phyloP scores from a whole-genome alignment of 768 basidiomycete genomes.

The Trametes cingulata region DNA sequence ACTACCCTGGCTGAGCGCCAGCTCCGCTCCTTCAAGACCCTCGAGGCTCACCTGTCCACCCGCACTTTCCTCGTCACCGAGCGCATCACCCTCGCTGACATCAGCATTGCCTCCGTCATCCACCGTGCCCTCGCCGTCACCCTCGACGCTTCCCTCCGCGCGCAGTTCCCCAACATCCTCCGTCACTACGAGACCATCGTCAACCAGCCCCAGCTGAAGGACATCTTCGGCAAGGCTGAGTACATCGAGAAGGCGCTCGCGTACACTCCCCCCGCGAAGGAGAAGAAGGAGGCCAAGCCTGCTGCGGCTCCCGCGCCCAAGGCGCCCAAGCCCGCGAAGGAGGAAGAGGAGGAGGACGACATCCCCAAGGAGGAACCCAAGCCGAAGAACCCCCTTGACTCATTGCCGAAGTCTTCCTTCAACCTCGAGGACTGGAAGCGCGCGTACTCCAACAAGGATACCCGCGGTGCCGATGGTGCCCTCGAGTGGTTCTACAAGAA shows the following conservation, averaged over 20 bases:
- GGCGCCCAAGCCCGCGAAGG: conserved; percentile 57
- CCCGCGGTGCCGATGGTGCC: conserved; percentile 75
- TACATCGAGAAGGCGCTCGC: conserved; percentile 71
- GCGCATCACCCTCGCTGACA: conserved; percentile 92
- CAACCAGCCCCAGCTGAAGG: conserved; percentile 79
- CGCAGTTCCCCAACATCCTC: conserved; percentile 71
- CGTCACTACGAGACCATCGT: conserved; percentile 86
- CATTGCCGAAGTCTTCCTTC: conserved; percentile 82
- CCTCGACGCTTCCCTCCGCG: conserved; percentile 66
- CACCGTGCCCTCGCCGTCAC: conserved; percentile 53
- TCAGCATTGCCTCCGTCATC: conserved; percentile 64
- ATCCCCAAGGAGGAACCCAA: conserved; percentile 80
- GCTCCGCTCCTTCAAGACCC: conserved; percentile 56
- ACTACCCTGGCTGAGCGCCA: conserved; percentile 53
- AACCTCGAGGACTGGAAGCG: conserved; percentile 98
- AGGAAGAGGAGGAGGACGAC: conserved; percentile 69
- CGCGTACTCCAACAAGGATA: conserved; percentile 98
- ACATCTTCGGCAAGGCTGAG: conserved; percentile 57
- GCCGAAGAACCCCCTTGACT: conserved; percentile 91
- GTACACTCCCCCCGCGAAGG: conserved; percentile 76
- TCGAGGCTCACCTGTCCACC: conserved; percentile 72
- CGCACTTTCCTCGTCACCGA: conserved; percentile 93
- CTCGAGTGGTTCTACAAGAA: conserved; percentile 98
- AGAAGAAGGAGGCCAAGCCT: conserved; percentile 50
- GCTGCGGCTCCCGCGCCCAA: conserved; percentile 35